Evolutionary conservation across 2,329 filamentous ascomycete species (phyloP).

Genomic region (Juglanconis juglandina): DNA sequence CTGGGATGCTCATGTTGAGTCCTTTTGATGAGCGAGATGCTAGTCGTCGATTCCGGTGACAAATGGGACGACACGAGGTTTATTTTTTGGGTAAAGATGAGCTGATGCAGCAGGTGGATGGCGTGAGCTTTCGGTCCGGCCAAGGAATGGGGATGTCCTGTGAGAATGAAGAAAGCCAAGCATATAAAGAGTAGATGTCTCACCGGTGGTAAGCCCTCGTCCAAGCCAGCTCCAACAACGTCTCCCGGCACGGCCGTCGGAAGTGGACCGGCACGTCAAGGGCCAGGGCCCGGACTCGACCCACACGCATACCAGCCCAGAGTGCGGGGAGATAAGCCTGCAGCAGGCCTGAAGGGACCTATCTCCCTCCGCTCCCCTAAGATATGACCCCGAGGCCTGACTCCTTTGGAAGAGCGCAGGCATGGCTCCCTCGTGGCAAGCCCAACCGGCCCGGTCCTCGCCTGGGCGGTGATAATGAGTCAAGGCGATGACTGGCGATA

Average conservation of each 20-base stretch:
- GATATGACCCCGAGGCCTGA: background rate
- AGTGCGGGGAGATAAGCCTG: background rate
- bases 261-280: background rate
- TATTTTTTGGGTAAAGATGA: background rate
- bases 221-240: background rate
- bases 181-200: background rate
- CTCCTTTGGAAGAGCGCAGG: background rate
- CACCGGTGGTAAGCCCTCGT: background rate
- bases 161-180: background rate
- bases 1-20: conserved; percentile 10
- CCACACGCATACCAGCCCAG: background rate
- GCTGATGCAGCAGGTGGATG: background rate
- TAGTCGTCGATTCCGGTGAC: background rate
- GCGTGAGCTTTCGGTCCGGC: background rate
- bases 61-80: background rate
- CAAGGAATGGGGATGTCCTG: no score
- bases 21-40: background rate
- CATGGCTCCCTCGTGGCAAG: background rate
- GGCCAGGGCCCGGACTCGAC: background rate
- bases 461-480: background rate
- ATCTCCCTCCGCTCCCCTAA: background rate
- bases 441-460: conserved; percentile 1
- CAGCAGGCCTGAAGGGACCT: no score
- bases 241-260: background rate
- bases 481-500: conserved; percentile 5